Percentiles rank a stretch among this genome's conserved stretches.
phyloP scores from a whole-genome alignment of 495 filamentous ascomycete genomes.

The Thozetella sp. region DNA sequence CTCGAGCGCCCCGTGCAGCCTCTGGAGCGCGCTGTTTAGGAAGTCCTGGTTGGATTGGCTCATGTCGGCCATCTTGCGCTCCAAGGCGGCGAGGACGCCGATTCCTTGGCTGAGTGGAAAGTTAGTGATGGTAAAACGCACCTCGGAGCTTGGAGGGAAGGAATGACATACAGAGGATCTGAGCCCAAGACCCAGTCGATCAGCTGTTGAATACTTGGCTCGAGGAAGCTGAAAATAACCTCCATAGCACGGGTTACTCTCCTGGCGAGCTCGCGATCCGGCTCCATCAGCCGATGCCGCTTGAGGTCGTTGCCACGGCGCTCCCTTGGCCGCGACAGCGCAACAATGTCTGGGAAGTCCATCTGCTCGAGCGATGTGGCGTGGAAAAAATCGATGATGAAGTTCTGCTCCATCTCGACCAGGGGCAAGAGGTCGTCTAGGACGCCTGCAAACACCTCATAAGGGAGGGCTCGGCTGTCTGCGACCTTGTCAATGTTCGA shows the following conservation, averaged over 20 bases:
- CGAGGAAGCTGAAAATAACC: constrained; percentile 79
- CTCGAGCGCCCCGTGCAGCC: constrained; percentile 74
- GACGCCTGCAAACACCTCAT: constrained; percentile 80
- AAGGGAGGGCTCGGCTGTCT: constrained; percentile 69
- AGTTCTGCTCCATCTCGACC: constrained; percentile 91
- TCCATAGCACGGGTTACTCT: constrained; percentile 84
- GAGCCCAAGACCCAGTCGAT: constrained; percentile 81
- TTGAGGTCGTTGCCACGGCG: constrained; percentile 70
- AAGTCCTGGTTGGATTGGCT: constrained; percentile 93
- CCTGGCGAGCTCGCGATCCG: constrained; percentile 80
- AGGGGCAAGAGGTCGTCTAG: constrained; percentile 78
- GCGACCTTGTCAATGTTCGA: constrained; percentile 62
- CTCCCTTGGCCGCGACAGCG: constrained; percentile 63
- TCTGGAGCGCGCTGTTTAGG: constrained; percentile 75
- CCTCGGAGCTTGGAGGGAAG: neutral
- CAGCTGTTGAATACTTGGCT: constrained; percentile 74
- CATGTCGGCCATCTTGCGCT: constrained; percentile 72
- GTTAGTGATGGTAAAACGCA: constrained; percentile 11
- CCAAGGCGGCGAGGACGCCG: constrained; percentile 79
- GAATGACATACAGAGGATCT: constrained; percentile 73
- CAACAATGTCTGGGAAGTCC: constrained; percentile 82
- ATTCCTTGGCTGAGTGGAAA: constrained; percentile 70
- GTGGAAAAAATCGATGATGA: constrained; percentile 91
- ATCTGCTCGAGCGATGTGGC: constrained; percentile 72
- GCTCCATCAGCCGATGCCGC: constrained; percentile 74